phyloP scores from a whole-genome alignment of 176 grass and related monocot genomes.

The Chloris gayana region DNA sequence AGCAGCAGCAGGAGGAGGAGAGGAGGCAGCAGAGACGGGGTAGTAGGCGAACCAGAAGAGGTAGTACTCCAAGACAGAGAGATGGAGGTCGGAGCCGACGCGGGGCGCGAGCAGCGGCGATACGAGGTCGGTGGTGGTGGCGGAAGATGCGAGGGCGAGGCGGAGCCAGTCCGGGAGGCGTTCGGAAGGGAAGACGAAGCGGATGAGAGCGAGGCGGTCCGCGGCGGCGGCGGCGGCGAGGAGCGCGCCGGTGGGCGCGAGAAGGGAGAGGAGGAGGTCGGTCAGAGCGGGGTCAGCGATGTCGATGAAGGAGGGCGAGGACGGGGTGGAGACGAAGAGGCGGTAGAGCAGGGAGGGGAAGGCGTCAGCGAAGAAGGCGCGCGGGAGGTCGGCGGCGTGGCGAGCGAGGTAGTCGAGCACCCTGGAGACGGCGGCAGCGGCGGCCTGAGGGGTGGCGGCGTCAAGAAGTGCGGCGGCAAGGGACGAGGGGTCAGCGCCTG shows the following conservation, averaged over 20 bases:
- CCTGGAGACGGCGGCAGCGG: constrained; percentile 35
- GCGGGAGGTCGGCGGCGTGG: constrained; percentile 62
- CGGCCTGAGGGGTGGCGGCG: constrained; percentile 46
- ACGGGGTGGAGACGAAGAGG: constrained; percentile 46
- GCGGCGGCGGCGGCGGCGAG: constrained; percentile 61
- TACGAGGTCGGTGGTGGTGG: constrained; percentile 27
- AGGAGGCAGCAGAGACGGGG: constrained; percentile 46
- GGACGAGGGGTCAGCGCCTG: constrained; percentile 22
- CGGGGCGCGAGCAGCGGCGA: constrained; percentile 62
- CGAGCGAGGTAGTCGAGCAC: constrained; percentile 57
- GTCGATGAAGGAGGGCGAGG: constrained; percentile 68
- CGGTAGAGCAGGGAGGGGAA: constrained; percentile 72
- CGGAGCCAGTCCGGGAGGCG: constrained; percentile 84
- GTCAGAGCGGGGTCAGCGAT: constrained; percentile 35
- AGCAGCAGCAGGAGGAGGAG: background rate
- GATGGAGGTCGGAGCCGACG: constrained; percentile 66
- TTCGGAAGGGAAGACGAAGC: constrained; percentile 80
- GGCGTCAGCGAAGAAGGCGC: constrained; percentile 72
- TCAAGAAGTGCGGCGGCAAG: constrained; percentile 28
- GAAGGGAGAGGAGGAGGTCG: constrained; percentile 51
- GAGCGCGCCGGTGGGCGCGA: constrained; percentile 64
- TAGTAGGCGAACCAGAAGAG: constrained; percentile 98
- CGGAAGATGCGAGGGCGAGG: constrained; percentile 40
- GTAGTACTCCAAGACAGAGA: constrained; percentile 86
- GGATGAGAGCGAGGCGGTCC: constrained; percentile 63